These are phyloP conservation scores for Xerocomellus dryophilus DNA, from an alignment of 768 basidiomycete species.

Conservation along the genomic window DNA sequence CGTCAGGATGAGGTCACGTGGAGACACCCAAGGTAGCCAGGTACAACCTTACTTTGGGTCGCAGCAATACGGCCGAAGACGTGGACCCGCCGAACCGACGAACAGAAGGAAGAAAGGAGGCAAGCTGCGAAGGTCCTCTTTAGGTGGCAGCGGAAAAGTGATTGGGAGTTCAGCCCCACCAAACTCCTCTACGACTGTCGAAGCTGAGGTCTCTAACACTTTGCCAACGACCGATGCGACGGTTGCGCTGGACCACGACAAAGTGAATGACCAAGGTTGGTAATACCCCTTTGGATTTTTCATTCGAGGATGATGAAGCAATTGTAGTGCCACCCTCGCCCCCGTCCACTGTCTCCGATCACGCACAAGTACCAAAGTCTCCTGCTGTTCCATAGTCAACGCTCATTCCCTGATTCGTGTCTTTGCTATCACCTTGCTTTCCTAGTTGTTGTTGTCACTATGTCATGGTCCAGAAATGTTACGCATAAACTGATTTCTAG, in stretches of 20 bases:
- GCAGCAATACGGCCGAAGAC: conserved; percentile 4
- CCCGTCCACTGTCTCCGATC: not conserved
- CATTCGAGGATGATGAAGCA: not conserved
- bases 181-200: not conserved
- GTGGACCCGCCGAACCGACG: not conserved
- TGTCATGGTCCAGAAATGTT: not conserved
- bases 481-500: conserved; percentile 12
- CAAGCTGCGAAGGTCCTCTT: not conserved
- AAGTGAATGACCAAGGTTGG: not conserved
- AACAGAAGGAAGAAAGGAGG: conserved; percentile 5
- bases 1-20: not conserved
- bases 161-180: not conserved
- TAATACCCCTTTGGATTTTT: not conserved
- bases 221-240: not conserved
- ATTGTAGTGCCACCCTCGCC: conserved; percentile 1
- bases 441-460: conserved; percentile 1
- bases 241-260: not conserved
- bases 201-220: not conserved
- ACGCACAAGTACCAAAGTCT: not conserved
- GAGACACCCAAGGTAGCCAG: not conserved
- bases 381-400: not conserved
- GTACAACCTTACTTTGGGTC: not conserved
- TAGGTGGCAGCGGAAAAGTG: not conserved
- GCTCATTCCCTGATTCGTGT: not conserved
- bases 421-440: not conserved